phyloP scores from a whole-genome alignment of 2,329 filamentous ascomycete genomes.

The Sporothrix protearum region DNA sequence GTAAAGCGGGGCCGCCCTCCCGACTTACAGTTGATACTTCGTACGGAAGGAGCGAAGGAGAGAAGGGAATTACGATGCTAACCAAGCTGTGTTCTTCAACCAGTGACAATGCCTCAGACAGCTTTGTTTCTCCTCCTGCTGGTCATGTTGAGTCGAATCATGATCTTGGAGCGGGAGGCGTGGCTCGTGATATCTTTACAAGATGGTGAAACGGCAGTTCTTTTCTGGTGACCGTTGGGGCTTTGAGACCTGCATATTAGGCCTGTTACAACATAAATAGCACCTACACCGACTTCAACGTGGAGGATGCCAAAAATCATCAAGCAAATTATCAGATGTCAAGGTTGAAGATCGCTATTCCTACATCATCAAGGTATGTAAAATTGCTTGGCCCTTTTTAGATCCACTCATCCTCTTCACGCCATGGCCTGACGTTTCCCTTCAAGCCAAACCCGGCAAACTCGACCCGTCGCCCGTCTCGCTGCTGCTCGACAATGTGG shows the following conservation, averaged over 20 bases:
- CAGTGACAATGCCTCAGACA: too few relatives aligned
- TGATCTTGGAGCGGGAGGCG: too few relatives aligned
- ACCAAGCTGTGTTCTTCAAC: not conserved
- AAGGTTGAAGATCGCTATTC: not conserved
- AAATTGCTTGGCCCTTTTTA: not conserved
- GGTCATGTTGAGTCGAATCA: too few relatives aligned
- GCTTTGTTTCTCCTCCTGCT: too few relatives aligned
- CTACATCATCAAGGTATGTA: not conserved
- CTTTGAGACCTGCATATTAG: too few relatives aligned
- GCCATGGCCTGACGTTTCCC: not conserved
- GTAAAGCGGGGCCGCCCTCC: not conserved
- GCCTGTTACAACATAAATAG: too few relatives aligned
- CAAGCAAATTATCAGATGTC: not conserved
- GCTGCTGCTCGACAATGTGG: conserved; percentile 2
- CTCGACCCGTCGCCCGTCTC: not conserved
- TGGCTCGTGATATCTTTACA: too few relatives aligned
- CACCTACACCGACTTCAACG: too few relatives aligned
- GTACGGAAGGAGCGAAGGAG: too few relatives aligned
- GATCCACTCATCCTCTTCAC: not conserved
- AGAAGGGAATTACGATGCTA: not conserved
- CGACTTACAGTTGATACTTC: not conserved
- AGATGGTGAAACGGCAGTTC: too few relatives aligned
- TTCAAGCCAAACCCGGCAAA: conserved; percentile 33
- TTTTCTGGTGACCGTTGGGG: too few relatives aligned
- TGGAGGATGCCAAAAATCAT: too few relatives aligned